phyloP scores from a whole-genome alignment of 768 basidiomycete species.

The Tephrocybe sp. region DNA sequence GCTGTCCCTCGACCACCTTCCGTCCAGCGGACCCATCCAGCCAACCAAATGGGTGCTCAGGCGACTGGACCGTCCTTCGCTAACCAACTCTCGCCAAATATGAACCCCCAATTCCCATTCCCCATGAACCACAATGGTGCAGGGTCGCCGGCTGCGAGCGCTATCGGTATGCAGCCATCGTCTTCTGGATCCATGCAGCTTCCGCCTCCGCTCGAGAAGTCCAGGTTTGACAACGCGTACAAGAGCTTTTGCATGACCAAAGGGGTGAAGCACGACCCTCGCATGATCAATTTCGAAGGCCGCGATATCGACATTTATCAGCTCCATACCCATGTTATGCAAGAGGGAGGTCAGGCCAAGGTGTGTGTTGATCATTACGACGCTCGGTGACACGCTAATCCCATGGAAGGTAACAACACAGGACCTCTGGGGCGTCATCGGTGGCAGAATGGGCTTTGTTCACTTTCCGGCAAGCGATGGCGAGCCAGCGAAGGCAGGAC shows the following conservation, averaged over 20 bases:
- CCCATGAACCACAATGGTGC: conserved; percentile 8
- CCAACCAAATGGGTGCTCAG: conserved; percentile 3
- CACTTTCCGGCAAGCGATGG: conserved; percentile 60
- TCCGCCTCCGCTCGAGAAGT: conserved; percentile 47
- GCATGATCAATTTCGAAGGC: conserved; percentile 48
- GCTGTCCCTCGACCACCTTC: conserved; percentile 35
- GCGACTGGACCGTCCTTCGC: conserved; percentile 22
- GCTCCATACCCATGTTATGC: conserved; percentile 60
- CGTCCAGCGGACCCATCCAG: conserved; percentile 30
- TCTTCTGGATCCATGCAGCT: conserved; percentile 12
- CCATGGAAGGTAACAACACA: conserved; percentile 47
- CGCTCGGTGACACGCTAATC: neutral
- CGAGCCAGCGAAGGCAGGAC: conserved; percentile 64
- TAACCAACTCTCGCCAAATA: conserved; percentile 33
- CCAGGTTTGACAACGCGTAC: conserved; percentile 52
- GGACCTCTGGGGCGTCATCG: conserved; percentile 67
- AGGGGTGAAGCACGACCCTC: conserved; percentile 37
- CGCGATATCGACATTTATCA: conserved; percentile 58
- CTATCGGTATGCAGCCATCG: conserved; percentile 6
- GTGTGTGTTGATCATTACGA: conserved; percentile 32
- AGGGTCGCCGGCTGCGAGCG: conserved; percentile 14
- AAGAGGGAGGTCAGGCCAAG: conserved; percentile 49
- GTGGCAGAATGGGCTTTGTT: conserved; percentile 64
- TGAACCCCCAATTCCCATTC: conserved; percentile 26
- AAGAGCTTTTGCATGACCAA: conserved; percentile 46